These are phyloP conservation scores for Isatis tinctoria DNA, from an alignment of 345 rosid species.

Conservation along the genomic window DNA sequence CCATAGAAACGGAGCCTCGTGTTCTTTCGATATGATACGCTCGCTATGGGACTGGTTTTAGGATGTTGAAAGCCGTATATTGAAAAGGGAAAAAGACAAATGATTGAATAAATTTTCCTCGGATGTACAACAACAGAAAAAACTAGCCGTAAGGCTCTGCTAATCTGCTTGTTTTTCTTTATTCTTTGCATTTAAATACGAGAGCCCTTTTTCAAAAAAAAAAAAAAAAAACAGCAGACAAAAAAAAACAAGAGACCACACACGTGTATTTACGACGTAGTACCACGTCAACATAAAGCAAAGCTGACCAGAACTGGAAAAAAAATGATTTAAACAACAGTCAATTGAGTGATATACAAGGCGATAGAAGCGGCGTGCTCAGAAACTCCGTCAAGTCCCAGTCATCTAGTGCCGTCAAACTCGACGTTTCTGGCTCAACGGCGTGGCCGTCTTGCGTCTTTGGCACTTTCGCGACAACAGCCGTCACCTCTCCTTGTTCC, in stretches of 20 bases:
- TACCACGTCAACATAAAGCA: conserved; percentile 11
- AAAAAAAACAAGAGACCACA: neutral
- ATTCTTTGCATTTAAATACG: too few relatives aligned
- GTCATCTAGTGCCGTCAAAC: conserved; percentile 40
- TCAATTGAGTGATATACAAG: conserved; percentile 51
- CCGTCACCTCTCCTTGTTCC: conserved; percentile 7
- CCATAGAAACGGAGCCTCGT: neutral
- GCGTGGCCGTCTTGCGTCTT: conserved; percentile 28
- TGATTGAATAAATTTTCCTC: neutral
- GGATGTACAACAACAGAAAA: neutral
- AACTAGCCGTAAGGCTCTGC: too few relatives aligned
- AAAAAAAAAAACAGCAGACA: too few relatives aligned
- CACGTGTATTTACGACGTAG: neutral
- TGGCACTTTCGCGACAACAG: conserved; percentile 5
- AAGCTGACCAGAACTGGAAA: neutral
- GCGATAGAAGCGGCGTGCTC: conserved; percentile 47
- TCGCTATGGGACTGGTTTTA: neutral
- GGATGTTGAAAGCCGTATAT: neutral
- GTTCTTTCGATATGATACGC: neutral
- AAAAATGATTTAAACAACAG: conserved; percentile 12
- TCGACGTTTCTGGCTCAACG: conserved; percentile 40
- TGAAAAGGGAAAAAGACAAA: conserved; percentile 1
- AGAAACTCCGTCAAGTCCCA: conserved; percentile 42
- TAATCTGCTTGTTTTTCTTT: too few relatives aligned
- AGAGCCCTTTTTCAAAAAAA: too few relatives aligned